phyloP scores from a whole-genome alignment of 495 filamentous ascomycete species.

The Lophium mytilinum region DNA sequence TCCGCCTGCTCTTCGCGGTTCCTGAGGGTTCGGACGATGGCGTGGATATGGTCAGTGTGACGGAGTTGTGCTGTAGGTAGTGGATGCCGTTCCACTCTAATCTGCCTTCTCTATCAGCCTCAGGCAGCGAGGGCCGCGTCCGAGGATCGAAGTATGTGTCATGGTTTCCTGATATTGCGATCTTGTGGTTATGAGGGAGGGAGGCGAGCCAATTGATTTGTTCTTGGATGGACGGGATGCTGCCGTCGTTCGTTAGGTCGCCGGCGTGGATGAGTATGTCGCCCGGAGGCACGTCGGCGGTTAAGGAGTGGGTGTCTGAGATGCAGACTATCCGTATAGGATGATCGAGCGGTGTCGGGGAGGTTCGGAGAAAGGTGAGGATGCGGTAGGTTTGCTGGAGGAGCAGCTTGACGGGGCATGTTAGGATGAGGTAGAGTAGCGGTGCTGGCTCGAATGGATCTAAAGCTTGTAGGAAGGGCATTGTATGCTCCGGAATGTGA shows the following conservation, averaged over 20 bases:
- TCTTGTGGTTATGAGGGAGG: slow-evolving; percentile 67
- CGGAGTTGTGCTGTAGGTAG: slow-evolving; percentile 56
- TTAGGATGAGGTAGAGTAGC: slow-evolving; percentile 41
- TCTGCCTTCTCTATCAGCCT: slow-evolving; percentile 33
- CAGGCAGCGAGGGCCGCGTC: slow-evolving; percentile 31
- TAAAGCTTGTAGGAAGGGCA: not conserved
- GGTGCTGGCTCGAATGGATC: slow-evolving; percentile 45
- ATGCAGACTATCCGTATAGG: slow-evolving; percentile 77
- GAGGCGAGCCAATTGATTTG: slow-evolving; percentile 70
- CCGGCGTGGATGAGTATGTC: slow-evolving; percentile 88
- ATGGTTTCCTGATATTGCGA: slow-evolving; percentile 85
- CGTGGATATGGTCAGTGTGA: slow-evolving; percentile 36
- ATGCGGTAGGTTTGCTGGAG: slow-evolving; percentile 48
- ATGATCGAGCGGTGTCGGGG: slow-evolving; percentile 40
- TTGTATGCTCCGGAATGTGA: not conserved
- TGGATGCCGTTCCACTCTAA: slow-evolving; percentile 51
- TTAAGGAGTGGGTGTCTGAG: slow-evolving; percentile 74
- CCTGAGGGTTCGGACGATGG: slow-evolving; percentile 37
- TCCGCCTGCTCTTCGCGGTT: slow-evolving; percentile 29
- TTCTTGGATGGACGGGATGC: slow-evolving; percentile 59
- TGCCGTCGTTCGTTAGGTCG: slow-evolving; percentile 70
- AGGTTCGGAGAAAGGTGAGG: slow-evolving; percentile 55
- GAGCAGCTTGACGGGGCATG: slow-evolving; percentile 43
- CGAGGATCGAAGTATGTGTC: slow-evolving; percentile 69
- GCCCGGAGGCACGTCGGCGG: slow-evolving; percentile 56